Evolutionary conservation across 305 asterid species (phyloP).

Genomic region (Plantago coronopus): DNA sequence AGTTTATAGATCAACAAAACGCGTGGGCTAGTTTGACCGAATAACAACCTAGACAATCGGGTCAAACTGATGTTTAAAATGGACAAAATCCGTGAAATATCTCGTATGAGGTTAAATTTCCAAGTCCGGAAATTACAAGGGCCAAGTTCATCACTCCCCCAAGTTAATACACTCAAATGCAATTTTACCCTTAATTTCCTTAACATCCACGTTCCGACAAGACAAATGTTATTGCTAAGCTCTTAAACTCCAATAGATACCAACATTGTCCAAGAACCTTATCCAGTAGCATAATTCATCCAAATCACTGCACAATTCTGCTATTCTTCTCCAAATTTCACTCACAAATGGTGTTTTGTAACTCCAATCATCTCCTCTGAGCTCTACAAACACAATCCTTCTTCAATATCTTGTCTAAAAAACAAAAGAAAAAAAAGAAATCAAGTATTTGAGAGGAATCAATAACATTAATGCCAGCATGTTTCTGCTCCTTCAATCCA

Average conservation of each 20-base stretch:
- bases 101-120: too few species aligned
- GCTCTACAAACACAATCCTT: too few species aligned
- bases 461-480: slow-evolving; percentile 45
- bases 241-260: background rate
- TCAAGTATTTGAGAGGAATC: background rate
- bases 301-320: background rate
- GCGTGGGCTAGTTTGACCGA: too few species aligned
- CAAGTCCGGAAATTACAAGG: background rate
- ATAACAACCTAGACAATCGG: too few species aligned
- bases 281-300: background rate
- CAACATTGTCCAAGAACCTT: slow-evolving; percentile 1
- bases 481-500: slow-evolving; percentile 62
- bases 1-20: too few species aligned
- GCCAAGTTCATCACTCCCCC: background rate
- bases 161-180: background rate
- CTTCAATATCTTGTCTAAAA: too few species aligned
- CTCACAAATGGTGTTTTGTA: background rate
- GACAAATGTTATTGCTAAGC: background rate
- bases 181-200: background rate
- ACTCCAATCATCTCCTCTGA: too few species aligned
- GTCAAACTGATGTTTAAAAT: too few species aligned
- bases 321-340: background rate
- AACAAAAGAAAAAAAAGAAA: too few species aligned
- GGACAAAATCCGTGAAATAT: background rate
- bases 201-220: too few species aligned